Percentiles rank a stretch among this genome's conserved stretches.
Conservation (phyloP, 805 yeast species). For the Brettanomyces custersianus region DNA sequence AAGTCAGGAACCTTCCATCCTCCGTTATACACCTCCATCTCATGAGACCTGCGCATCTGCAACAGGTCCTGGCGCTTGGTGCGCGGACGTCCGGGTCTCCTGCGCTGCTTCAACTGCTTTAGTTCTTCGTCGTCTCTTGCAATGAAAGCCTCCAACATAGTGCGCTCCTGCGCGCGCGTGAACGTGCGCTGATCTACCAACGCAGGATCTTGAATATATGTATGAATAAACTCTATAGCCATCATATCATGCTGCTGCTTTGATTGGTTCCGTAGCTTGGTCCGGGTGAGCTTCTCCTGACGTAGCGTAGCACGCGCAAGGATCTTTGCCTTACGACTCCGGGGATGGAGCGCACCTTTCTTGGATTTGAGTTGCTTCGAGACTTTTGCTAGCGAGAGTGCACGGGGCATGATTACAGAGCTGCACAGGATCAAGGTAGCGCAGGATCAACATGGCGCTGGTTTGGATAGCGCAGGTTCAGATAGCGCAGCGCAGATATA, state of each 20-base stretch:
- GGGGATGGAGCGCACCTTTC: conserved; percentile 65
- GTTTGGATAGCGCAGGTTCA: no score
- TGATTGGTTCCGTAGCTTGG: conserved; percentile 48
- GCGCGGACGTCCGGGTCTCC: conserved; percentile 88
- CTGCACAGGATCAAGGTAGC: no score
- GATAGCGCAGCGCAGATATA: not conserved
- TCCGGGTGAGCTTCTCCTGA: conserved; percentile 57
- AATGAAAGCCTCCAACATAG: conserved; percentile 53
- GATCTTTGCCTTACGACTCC: conserved; percentile 82
- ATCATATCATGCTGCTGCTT: conserved; percentile 52
- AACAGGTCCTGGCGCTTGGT: conserved; percentile 59
- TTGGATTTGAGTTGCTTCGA: conserved; percentile 48
- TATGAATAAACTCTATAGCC: conserved; percentile 52
- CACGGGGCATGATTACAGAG: conserved; percentile 46
- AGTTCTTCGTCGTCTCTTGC: conserved; percentile 71
- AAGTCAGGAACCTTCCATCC: conserved; percentile 74
- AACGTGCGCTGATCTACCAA: conserved; percentile 32
- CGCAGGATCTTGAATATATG: conserved; percentile 36
- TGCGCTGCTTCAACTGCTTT: conserved; percentile 43
- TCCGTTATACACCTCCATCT: conserved; percentile 48
- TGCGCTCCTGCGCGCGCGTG: conserved; percentile 48
- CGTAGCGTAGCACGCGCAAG: conserved; percentile 80
- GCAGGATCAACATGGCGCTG: not conserved
- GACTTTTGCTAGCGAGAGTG: conserved; percentile 58
- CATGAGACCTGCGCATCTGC: conserved; percentile 54